phyloP scores from a whole-genome alignment of 805 yeast species.

The Wickerhamiella dianesei region DNA sequence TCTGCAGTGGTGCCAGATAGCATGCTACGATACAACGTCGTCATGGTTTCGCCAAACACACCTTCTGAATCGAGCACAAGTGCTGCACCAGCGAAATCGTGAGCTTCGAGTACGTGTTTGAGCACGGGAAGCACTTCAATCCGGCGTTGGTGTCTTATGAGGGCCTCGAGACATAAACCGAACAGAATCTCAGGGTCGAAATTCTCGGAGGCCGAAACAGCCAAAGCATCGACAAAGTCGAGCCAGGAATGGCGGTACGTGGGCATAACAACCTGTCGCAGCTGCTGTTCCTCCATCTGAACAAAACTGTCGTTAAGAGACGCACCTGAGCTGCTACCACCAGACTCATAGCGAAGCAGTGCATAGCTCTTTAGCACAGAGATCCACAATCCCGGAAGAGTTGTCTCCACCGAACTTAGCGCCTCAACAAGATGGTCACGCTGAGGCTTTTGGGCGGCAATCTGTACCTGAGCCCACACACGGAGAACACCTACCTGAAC shows the following conservation, averaged over 20 bases:
- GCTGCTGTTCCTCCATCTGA: slow-evolving; percentile 23
- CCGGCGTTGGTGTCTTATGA: slow-evolving; percentile 26
- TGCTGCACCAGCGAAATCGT: not conserved
- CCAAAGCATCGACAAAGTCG: slow-evolving; percentile 61
- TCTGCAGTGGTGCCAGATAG: slow-evolving; percentile 35
- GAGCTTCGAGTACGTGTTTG: not conserved
- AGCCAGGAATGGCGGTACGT: slow-evolving; percentile 55
- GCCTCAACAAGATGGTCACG: not conserved
- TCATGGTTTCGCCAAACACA: slow-evolving; percentile 62
- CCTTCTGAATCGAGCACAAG: slow-evolving; percentile 35
- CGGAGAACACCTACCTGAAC: slow-evolving; percentile 27
- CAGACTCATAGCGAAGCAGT: slow-evolving; percentile 40
- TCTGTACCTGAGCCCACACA: slow-evolving; percentile 32
- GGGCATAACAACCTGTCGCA: slow-evolving; percentile 31
- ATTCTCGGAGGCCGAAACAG: slow-evolving; percentile 35
- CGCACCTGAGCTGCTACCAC: slow-evolving; percentile 15
- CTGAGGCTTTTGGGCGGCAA: slow-evolving; percentile 11
- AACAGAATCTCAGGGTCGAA: slow-evolving; percentile 44
- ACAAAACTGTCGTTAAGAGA: slow-evolving; percentile 21
- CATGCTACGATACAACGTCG: slow-evolving; percentile 58
- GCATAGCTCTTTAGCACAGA: slow-evolving; percentile 62
- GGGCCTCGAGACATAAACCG: slow-evolving; percentile 69
- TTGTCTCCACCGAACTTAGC: slow-evolving; percentile 31
- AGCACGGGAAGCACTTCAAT: not conserved
- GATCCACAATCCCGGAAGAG: slow-evolving; percentile 69